phyloP scores from a whole-genome alignment of 331 rosid genomes.

The Cucumis variabilis region DNA sequence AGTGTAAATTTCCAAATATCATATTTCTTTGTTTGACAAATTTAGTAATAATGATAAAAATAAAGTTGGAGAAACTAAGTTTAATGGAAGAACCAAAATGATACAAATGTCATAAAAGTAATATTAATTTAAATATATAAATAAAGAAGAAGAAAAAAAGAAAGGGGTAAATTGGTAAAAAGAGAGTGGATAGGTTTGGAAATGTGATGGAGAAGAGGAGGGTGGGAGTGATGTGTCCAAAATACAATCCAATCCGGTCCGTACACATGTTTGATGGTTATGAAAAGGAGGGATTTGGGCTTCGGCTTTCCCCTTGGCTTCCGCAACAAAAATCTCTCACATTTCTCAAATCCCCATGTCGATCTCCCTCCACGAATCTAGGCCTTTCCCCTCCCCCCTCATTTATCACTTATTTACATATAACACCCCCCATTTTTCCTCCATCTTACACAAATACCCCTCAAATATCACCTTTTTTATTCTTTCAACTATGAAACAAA shows the following conservation, averaged over 20 bases:
- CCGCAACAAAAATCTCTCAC: slow-evolving; percentile 12
- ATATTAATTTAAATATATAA: no score
- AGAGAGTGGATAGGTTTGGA: no score
- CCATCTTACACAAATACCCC: neutral
- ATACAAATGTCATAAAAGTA: no score
- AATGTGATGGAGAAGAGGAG: neutral
- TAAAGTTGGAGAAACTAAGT: no score
- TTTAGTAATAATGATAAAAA: no score
- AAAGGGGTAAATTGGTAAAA: neutral
- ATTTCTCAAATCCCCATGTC: slow-evolving; percentile 30
- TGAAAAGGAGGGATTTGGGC: neutral
- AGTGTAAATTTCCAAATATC: no score
- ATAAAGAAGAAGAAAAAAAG: no score
- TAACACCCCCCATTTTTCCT: neutral
- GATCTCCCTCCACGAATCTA: slow-evolving; percentile 34
- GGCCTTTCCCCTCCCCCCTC: neutral
- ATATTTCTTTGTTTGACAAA: no score
- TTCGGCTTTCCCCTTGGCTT: neutral
- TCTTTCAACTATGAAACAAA: no score
- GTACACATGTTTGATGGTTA: neutral
- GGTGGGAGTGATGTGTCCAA: no score
- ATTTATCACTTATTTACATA: neutral
- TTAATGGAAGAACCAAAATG: no score
- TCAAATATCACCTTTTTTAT: no score
- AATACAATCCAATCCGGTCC: neutral